These are phyloP conservation scores for Peniophora sp. DNA, from an alignment of 1,284 basidiomycete species.

Conservation along the genomic window DNA sequence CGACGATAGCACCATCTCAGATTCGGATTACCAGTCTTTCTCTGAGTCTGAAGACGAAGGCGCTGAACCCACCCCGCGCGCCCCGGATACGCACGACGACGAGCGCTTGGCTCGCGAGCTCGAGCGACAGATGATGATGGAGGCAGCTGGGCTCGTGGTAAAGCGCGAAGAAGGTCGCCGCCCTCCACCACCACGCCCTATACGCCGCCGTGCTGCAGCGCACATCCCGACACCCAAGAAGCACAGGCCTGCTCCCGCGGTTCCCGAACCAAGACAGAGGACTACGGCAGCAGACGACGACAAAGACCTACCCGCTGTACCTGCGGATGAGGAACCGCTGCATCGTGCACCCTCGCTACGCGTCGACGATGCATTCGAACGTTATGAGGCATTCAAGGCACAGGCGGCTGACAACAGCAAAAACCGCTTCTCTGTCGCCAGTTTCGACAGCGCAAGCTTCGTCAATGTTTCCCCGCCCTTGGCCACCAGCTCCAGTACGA, in stretches of 20 bases:
- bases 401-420: slow-evolving; percentile 26
- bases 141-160: slow-evolving; percentile 83
- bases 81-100: slow-evolving; percentile 25
- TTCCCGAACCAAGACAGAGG: slow-evolving; percentile 18
- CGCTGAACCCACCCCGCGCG: slow-evolving; percentile 14
- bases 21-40: slow-evolving; percentile 25
- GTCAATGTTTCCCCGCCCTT: slow-evolving; percentile 17
- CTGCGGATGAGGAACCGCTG: slow-evolving; percentile 14
- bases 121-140: slow-evolving; percentile 76
- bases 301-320: slow-evolving; percentile 54
- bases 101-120: slow-evolving; percentile 58
- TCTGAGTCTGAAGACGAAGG: slow-evolving; percentile 39
- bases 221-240: slow-evolving; percentile 14
- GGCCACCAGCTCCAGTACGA: background rate
- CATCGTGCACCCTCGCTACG: slow-evolving; percentile 20
- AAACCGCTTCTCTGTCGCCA: slow-evolving; percentile 55
- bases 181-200: slow-evolving; percentile 25
- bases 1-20: slow-evolving; percentile 21
- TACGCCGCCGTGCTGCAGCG: slow-evolving; percentile 14
- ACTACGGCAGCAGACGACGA: slow-evolving; percentile 12
- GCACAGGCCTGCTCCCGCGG: slow-evolving; percentile 47
- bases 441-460: slow-evolving; percentile 35
- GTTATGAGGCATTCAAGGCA: slow-evolving; percentile 76
- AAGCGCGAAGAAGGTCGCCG: slow-evolving; percentile 37
- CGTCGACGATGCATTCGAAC: slow-evolving; percentile 85